Evolutionary conservation across 352 stramenopile genomes (phyloP).

Genomic region (Pythium chondricola): DNA sequence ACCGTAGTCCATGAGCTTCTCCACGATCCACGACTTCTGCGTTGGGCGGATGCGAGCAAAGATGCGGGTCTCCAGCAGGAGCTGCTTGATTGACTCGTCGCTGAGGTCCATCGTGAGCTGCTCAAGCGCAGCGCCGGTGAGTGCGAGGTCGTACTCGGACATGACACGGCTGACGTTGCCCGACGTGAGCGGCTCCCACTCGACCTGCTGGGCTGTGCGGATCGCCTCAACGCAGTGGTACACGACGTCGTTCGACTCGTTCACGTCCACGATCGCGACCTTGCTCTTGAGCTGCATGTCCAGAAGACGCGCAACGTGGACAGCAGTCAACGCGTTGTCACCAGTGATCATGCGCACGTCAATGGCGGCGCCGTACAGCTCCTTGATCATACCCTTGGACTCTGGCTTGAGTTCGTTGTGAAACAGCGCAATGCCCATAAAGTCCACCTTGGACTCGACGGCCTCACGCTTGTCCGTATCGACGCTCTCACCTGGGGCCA

Average conservation of each 20-base stretch:
- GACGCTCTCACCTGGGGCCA: constrained; percentile 8
- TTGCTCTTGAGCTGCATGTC: constrained; percentile 32
- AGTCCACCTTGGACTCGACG: constrained; percentile 53
- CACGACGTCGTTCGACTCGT: constrained; percentile 15
- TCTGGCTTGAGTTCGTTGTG: constrained; percentile 80
- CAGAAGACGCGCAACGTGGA: constrained; percentile 37
- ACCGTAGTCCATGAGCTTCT: constrained; percentile 39
- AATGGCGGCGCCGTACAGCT: constrained; percentile 61
- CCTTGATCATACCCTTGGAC: constrained; percentile 46
- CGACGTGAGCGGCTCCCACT: constrained; percentile 28
- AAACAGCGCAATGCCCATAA: constrained; percentile 77
- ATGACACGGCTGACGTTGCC: constrained; percentile 22
- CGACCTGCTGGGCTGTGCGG: constrained; percentile 15
- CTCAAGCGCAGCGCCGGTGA: constrained; percentile 45
- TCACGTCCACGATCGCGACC: constrained; percentile 36
- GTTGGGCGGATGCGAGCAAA: constrained; percentile 53
- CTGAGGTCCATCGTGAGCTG: constrained; percentile 23
- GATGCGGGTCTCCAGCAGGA: constrained; percentile 39
- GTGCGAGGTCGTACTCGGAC: constrained; percentile 29
- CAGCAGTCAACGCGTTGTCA: constrained; percentile 52
- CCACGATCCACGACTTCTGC: constrained; percentile 52
- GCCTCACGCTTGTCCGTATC: constrained; percentile 19
- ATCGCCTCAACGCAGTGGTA: constrained; percentile 32
- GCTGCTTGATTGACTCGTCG: constrained; percentile 26
- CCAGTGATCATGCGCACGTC: constrained; percentile 75